A percentile compares a stretch with the other conserved stretches of the same genome.
These are phyloP conservation scores for Coniochaeta prunicola DNA, from an alignment of 2,329 filamentous ascomycete genomes.

Conservation along the genomic window DNA sequence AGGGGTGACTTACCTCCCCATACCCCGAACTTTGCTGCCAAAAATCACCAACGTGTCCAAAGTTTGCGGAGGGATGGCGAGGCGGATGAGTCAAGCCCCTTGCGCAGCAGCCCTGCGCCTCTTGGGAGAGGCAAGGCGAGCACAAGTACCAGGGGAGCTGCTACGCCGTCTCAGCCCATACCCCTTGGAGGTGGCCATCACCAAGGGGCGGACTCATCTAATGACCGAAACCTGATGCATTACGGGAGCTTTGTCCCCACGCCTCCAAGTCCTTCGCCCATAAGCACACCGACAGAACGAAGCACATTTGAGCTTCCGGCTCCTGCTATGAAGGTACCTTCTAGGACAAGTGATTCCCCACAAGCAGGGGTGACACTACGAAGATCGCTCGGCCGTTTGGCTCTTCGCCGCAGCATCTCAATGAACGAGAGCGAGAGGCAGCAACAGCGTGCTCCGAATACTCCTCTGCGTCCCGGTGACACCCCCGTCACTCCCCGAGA, in stretches of 20 bases:
- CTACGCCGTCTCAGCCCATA: slow-evolving; percentile 14
- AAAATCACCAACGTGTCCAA: background rate
- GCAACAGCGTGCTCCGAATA: background rate
- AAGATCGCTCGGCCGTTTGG: slow-evolving; percentile 16
- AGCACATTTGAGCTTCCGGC: slow-evolving; percentile 44
- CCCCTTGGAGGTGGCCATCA: slow-evolving; percentile 27
- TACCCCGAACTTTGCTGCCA: slow-evolving; percentile 11
- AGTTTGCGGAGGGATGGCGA: background rate
- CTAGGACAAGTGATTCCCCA: slow-evolving; percentile 17
- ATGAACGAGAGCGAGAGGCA: slow-evolving; percentile 8
- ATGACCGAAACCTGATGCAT: slow-evolving; percentile 26
- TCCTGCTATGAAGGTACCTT: slow-evolving; percentile 40
- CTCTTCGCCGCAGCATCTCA: slow-evolving; percentile 30
- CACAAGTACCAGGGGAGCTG: background rate
- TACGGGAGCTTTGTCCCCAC: slow-evolving; percentile 48
- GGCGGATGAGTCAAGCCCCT: background rate
- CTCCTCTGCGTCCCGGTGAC: background rate
- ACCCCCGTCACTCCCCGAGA: slow-evolving; percentile 13
- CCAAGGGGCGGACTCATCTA: slow-evolving; percentile 27
- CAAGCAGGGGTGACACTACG: slow-evolving; percentile 6
- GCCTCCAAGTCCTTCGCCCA: slow-evolving; percentile 21
- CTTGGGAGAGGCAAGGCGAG: background rate
- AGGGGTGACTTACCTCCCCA: slow-evolving; percentile 23
- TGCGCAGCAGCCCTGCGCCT: slow-evolving; percentile 11
- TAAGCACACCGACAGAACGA: slow-evolving; percentile 17